Evolutionary conservation across 805 yeast genomes (phyloP), one percentile per base, ranked within the genome.

Genomic region (Wickerhamomyces alni): DNA sequence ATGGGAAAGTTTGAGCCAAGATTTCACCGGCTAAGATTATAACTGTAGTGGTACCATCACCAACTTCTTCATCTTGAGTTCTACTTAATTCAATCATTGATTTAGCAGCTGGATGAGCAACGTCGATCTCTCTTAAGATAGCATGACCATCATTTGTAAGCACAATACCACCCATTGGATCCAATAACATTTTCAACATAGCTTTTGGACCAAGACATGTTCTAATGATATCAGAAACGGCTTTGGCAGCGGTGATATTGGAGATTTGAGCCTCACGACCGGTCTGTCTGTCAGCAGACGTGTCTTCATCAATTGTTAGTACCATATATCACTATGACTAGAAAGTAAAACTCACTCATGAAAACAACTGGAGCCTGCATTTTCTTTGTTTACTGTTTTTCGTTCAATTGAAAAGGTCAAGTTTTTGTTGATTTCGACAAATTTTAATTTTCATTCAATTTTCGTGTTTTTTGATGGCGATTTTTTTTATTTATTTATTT

Each of bases 191-290:
- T 69, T 93, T 93, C 46, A 93, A 76, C 99, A 93, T 93, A 27
- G 99, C 99, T 63, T 91, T 91, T 39, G 99, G 99, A 16, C 99
- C 99, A 44, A 93, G 72, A 74, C 99, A 93, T 19, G 99, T 93
- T 63, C 99, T 77, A 54, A 93, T 87, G 57, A 93, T 91, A 63
- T 93, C 99, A 1, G 97, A 94, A 31, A 91, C 98, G 2, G 99
- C 96, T 59, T 93, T 93, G n/a, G 99, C 99, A 4, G 99, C 99
- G 5, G 97, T 87, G 66, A 93, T 91, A 60, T 93, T 94, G 46
- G 96, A 86, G 46, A 87, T 74, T 66, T 93, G 99, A 3, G 99
- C 99, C 62, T 88, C 88, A 52, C 98, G 87, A 34, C 99, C 99
- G 29, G 88, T 80, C 60, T 93, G 95, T 58, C 99, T 81, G 60